phyloP scores from a whole-genome alignment of 2,329 filamentous ascomycete species.

The Aspergillus glaucus region DNA sequence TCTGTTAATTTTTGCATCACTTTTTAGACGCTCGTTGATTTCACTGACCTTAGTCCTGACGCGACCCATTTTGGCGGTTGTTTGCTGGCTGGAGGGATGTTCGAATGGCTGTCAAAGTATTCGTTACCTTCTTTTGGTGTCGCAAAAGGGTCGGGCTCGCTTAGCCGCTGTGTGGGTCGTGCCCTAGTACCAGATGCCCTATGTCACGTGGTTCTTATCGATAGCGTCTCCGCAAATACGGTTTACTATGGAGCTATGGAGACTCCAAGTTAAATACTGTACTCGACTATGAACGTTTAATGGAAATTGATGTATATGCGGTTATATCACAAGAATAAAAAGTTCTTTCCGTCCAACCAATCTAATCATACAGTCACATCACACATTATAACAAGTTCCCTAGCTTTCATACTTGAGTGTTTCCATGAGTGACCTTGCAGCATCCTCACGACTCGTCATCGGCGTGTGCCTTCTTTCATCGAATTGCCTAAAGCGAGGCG shows the following conservation, averaged over 20 bases:
- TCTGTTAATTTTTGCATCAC: neutral
- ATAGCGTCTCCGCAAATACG: neutral
- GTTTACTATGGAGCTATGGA: neutral
- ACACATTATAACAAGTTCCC: neutral
- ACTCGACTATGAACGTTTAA: neutral
- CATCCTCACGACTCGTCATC: conserved; percentile 19
- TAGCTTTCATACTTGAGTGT: conserved; percentile 14
- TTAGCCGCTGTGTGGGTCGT: conserved; percentile 18
- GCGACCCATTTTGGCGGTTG: conserved; percentile 45
- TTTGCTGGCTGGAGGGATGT: conserved; percentile 27
- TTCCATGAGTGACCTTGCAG: conserved; percentile 27
- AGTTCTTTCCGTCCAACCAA: conserved; percentile 23
- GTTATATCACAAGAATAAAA: conserved; percentile 25
- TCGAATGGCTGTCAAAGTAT: conserved; percentile 11
- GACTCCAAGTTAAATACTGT: conserved; percentile 10
- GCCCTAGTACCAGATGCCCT: conserved; percentile 14
- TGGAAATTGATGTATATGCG: neutral
- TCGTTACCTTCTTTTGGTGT: conserved; percentile 12
- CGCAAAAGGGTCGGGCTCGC: conserved; percentile 12
- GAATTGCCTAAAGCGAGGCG: conserved; percentile 5
- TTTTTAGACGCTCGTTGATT: neutral
- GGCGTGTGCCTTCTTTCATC: conserved; percentile 3
- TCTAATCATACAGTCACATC: conserved; percentile 29
- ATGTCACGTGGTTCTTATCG: conserved; percentile 11
- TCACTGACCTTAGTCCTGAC: conserved; percentile 36